Conservation (phyloP, 225 moss, liverwort and hornwort species). For the Antitrichia curtipendula region DNA sequence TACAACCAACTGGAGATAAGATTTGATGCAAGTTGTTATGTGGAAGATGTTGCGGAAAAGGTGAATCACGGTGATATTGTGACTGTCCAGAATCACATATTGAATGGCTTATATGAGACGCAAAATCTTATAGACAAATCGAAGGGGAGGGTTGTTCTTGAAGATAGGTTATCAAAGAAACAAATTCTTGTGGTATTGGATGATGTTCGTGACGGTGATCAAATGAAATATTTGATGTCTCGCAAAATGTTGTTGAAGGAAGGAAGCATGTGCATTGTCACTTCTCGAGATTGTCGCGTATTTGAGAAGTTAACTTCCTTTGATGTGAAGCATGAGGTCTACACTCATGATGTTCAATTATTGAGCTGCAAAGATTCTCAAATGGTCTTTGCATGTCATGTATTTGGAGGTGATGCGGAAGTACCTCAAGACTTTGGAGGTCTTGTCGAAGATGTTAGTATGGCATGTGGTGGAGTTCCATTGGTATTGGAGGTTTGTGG, state of each 20-base stretch:
- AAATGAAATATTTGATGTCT: background rate
- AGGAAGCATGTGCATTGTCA: background rate
- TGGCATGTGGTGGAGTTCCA: background rate
- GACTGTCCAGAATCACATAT: background rate
- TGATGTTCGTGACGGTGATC: background rate
- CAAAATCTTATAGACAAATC: background rate
- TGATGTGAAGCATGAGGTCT: accelerated
- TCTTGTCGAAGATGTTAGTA: background rate
- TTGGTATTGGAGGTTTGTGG: background rate
- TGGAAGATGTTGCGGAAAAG: background rate
- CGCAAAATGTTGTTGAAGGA: background rate
- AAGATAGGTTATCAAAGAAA: background rate
- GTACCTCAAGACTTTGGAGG: accelerated
- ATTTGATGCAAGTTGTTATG: background rate
- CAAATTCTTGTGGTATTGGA: background rate
- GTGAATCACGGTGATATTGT: background rate
- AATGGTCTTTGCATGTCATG: background rate
- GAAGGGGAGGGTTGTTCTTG: background rate
- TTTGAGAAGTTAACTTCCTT: background rate
- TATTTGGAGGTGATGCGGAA: background rate
- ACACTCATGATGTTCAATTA: background rate
- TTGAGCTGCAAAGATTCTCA: accelerated
- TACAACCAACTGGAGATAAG: background rate
- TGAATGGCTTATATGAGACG: background rate
- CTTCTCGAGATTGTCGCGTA: background rate